A percentile compares a stretch with the other conserved stretches of the same genome.
phyloP scores from a whole-genome alignment of 2,329 filamentous ascomycete species.

The Fonsecaea monophora region DNA sequence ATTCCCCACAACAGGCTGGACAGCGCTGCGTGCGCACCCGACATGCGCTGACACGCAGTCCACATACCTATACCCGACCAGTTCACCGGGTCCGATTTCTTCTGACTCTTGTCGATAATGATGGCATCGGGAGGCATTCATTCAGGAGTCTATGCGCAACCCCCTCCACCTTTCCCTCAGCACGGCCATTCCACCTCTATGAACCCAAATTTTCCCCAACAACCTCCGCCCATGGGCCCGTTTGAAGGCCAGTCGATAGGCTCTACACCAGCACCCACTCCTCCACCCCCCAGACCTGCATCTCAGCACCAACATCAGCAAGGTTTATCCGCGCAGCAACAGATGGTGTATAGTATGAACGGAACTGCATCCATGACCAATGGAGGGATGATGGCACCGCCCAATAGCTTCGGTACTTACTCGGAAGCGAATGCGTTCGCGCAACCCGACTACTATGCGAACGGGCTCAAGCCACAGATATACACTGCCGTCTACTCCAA shows the following conservation, averaged over 20 bases:
- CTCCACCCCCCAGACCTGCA: slow-evolving; percentile 48
- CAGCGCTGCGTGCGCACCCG: slow-evolving; percentile 22
- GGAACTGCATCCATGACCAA: slow-evolving; percentile 32
- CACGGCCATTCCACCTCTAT: slow-evolving; percentile 40
- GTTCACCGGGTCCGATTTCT: not conserved
- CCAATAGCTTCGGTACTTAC: slow-evolving; percentile 48
- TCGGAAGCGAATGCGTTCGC: slow-evolving; percentile 52
- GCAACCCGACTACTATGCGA: slow-evolving; percentile 36
- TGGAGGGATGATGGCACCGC: slow-evolving; percentile 44
- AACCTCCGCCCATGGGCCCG: slow-evolving; percentile 47
- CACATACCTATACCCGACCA: slow-evolving; percentile 10
- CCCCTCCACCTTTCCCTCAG: slow-evolving; percentile 39
- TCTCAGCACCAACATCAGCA: slow-evolving; percentile 47
- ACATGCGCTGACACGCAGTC: slow-evolving; percentile 29
- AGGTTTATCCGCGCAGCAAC: slow-evolving; percentile 50
- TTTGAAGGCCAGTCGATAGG: slow-evolving; percentile 55
- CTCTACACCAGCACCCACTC: slow-evolving; percentile 54
- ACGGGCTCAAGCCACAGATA: slow-evolving; percentile 50
- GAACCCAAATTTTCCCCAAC: slow-evolving; percentile 47
- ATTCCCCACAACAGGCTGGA: not conserved
- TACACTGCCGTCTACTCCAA: slow-evolving; percentile 85
- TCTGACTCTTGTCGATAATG: slow-evolving; percentile 13
- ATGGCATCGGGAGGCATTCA: slow-evolving; percentile 36
- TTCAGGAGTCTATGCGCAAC: slow-evolving; percentile 36
- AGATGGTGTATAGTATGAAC: slow-evolving; percentile 38